These are phyloP conservation scores for Fusarium tjaetaba DNA, from an alignment of 2,329 filamentous ascomycete species.

Conservation along the genomic window DNA sequence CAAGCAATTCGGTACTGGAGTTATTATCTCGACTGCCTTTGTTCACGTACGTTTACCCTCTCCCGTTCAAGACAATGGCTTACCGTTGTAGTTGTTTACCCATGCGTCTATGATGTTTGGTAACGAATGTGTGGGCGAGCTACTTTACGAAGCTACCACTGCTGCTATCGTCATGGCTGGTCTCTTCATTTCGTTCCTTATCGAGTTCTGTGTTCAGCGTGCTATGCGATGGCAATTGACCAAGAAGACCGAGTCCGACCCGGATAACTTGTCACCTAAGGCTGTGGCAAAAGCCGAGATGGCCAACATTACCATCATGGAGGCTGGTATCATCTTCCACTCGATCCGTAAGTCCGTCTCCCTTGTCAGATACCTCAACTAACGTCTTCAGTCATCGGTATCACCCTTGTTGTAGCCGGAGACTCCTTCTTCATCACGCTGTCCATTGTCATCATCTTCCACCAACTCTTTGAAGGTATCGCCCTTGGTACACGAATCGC, in stretches of 20 bases:
- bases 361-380: background rate
- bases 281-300: constrained; percentile 42
- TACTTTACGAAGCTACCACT: constrained; percentile 74
- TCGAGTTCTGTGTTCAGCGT: constrained; percentile 73
- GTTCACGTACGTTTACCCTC: constrained; percentile 66
- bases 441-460: constrained; percentile 76
- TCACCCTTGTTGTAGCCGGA: constrained; percentile 68
- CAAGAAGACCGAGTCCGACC: constrained; percentile 40
- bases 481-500: constrained; percentile 78
- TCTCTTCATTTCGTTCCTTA: constrained; percentile 75
- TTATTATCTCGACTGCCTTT: constrained; percentile 77
- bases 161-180: constrained; percentile 79
- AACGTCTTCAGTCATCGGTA: constrained; percentile 62
- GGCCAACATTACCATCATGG: constrained; percentile 67
- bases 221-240: constrained; percentile 54
- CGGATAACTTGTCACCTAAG: constrained; percentile 29
- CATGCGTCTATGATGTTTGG: constrained; percentile 78
- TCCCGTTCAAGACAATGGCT: too few relatives aligned
- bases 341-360: constrained; percentile 64
- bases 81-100: constrained; percentile 68
- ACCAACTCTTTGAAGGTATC: constrained; percentile 81
- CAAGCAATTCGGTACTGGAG: constrained; percentile 79
- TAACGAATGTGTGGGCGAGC: constrained; percentile 72
- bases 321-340: constrained; percentile 80
- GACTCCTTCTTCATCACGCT: constrained; percentile 66